These are phyloP conservation scores for Sporothrix globosa DNA, from an alignment of 2,329 filamentous ascomycete genomes.

Conservation along the genomic window DNA sequence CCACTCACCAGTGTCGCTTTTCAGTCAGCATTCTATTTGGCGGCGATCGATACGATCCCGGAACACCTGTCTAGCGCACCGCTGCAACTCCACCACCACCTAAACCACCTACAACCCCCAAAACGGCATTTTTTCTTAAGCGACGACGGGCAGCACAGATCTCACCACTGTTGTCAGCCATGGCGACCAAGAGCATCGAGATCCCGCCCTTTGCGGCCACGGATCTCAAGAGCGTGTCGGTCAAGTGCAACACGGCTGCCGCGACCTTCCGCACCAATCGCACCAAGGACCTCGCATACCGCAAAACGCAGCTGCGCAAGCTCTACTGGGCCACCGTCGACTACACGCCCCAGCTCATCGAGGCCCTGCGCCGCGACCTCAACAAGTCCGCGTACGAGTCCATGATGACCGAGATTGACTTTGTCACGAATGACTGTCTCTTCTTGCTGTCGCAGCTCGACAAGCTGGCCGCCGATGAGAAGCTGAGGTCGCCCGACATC, in stretches of 20 bases:
- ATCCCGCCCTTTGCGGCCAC: constrained; percentile 63
- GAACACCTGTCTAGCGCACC: not conserved
- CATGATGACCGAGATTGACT: constrained; percentile 73
- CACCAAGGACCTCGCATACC: constrained; percentile 81
- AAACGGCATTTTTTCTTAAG: not conserved
- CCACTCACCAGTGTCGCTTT: not conserved
- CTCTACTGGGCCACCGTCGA: constrained; percentile 93
- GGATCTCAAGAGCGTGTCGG: constrained; percentile 66
- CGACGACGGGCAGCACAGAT: not conserved
- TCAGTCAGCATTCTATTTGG: constrained; percentile 17
- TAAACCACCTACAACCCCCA: not conserved
- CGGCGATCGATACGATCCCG: no score
- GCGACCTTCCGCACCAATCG: constrained; percentile 75
- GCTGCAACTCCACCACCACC: not conserved
- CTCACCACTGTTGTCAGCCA: constrained; percentile 36
- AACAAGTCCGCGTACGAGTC: constrained; percentile 78
- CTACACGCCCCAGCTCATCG: constrained; percentile 70
- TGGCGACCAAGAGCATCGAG: constrained; percentile 42
- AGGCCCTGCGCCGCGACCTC: constrained; percentile 77
- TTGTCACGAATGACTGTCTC: constrained; percentile 79
- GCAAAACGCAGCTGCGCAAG: constrained; percentile 83
- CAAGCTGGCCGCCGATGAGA: constrained; percentile 82
- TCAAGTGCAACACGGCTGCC: constrained; percentile 63
- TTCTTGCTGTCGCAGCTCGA: constrained; percentile 77
- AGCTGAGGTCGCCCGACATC: constrained; percentile 63